Evolutionary conservation across 176 grass and related monocot genomes (phyloP).

Genomic region (Alopecurus myosuroides): DNA sequence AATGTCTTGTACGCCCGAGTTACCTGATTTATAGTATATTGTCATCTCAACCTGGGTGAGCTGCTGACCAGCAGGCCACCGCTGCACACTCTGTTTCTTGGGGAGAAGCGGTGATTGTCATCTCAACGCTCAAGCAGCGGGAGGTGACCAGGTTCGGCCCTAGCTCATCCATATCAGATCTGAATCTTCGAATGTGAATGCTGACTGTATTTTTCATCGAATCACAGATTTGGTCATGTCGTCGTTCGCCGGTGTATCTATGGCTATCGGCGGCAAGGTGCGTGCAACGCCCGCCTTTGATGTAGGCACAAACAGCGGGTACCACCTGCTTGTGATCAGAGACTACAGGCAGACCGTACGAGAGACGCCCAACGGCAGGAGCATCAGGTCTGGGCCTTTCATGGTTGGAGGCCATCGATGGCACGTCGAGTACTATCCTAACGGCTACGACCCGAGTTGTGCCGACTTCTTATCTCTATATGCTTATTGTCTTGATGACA

Average conservation of each 20-base stretch:
- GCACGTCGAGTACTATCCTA: not conserved
- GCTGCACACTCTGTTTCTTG: no score
- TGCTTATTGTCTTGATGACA: no score
- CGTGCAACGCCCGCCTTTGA: not conserved
- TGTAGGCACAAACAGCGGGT: accelerated
- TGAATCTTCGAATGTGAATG: no score
- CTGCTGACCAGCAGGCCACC: no score
- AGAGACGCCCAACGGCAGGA: not conserved
- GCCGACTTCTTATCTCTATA: not conserved
- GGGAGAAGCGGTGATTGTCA: no score
- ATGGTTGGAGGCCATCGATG: not conserved
- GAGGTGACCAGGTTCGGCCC: no score
- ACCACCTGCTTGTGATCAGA: not conserved
- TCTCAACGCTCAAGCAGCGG: no score
- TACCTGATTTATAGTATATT: no score
- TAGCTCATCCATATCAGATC: no score
- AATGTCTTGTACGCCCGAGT: no score
- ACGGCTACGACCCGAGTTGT: not conserved
- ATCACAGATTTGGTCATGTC: not conserved
- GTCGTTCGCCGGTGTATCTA: not conserved
- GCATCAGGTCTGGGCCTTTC: not conserved
- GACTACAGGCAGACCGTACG: not conserved
- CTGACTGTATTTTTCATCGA: not conserved
- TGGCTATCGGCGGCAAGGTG: not conserved
- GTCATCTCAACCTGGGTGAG: no score